phyloP scores from a whole-genome alignment of 768 basidiomycete species.

The Boletus pseudopeckii region DNA sequence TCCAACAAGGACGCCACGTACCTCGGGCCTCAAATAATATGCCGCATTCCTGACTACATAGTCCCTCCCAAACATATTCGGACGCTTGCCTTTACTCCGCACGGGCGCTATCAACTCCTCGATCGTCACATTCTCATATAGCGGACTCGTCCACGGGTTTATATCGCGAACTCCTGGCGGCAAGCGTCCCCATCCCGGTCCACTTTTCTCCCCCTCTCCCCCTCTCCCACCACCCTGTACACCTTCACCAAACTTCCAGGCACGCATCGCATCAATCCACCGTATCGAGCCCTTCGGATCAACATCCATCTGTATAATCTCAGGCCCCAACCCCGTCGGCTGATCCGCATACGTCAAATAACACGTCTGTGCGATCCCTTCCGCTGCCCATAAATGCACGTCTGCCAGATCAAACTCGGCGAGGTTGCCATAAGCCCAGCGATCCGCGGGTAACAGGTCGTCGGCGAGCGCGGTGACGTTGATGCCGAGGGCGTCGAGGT shows the following conservation, averaged over 20 bases:
- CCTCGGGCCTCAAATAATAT: slow-evolving; percentile 72
- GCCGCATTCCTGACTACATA: slow-evolving; percentile 43
- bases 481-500: slow-evolving; percentile 47
- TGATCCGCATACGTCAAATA: slow-evolving; percentile 70
- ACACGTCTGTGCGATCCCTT: slow-evolving; percentile 73
- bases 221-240: slow-evolving; percentile 8
- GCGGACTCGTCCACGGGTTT: slow-evolving; percentile 19
- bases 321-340: slow-evolving; percentile 64
- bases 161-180: slow-evolving; percentile 51
- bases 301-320: slow-evolving; percentile 33
- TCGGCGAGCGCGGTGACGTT: slow-evolving; percentile 36
- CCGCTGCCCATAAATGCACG: slow-evolving; percentile 71
- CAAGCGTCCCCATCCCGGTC: slow-evolving; percentile 34
- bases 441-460: slow-evolving; percentile 18
- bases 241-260: slow-evolving; percentile 36
- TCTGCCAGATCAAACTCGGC: slow-evolving; percentile 48
- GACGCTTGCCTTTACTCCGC: neutral
- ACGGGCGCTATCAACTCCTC: neutral
- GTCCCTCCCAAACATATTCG: slow-evolving; percentile 39
- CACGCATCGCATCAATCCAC: slow-evolving; percentile 35
- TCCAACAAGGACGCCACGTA: slow-evolving; percentile 24
- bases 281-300: slow-evolving; percentile 11
- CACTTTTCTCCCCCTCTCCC: neutral
- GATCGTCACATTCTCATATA: slow-evolving; percentile 1
- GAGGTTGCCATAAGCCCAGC: slow-evolving; percentile 36